phyloP scores from a whole-genome alignment of 495 filamentous ascomycete genomes.

The Darksidea phi region DNA sequence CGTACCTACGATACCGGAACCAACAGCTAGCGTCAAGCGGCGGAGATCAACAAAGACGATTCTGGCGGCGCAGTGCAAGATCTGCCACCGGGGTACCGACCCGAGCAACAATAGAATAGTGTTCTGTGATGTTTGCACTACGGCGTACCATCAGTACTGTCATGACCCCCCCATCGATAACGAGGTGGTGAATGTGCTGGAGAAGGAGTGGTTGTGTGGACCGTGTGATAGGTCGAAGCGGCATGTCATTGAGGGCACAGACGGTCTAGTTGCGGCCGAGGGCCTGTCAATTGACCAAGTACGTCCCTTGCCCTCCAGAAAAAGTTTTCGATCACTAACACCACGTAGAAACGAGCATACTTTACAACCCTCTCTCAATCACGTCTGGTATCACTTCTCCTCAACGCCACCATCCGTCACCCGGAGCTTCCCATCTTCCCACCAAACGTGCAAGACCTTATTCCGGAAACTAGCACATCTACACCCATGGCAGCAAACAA shows the following conservation, averaged over 20 bases:
- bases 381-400: constrained; percentile 50
- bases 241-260: constrained; percentile 24
- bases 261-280: constrained; percentile 47
- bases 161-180: constrained; percentile 78
- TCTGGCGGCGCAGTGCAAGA: constrained; percentile 60
- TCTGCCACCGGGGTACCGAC: constrained; percentile 75
- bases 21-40: constrained; percentile 43
- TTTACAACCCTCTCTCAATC: constrained; percentile 46
- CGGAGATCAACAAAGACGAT: constrained; percentile 48
- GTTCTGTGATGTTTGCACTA: constrained; percentile 90
- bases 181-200: constrained; percentile 63
- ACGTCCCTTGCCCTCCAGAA: not conserved
- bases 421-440: constrained; percentile 47
- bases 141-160: constrained; percentile 85
- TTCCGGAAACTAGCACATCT: constrained; percentile 2
- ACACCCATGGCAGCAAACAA: not conserved
- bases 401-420: constrained; percentile 46
- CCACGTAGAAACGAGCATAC: constrained; percentile 50
- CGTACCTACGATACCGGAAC: constrained; percentile 56
- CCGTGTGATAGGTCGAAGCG: constrained; percentile 53
- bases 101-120: constrained; percentile 82
- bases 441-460: constrained; percentile 36
- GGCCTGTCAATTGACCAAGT: constrained; percentile 40
- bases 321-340: constrained; percentile 5
- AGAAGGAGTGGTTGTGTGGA: constrained; percentile 75